Evolutionary conservation across 2,329 filamentous ascomycete genomes (phyloP), one percentile per base, ranked within the genome.

Genomic region (Exutisphaerella laricina): DNA sequence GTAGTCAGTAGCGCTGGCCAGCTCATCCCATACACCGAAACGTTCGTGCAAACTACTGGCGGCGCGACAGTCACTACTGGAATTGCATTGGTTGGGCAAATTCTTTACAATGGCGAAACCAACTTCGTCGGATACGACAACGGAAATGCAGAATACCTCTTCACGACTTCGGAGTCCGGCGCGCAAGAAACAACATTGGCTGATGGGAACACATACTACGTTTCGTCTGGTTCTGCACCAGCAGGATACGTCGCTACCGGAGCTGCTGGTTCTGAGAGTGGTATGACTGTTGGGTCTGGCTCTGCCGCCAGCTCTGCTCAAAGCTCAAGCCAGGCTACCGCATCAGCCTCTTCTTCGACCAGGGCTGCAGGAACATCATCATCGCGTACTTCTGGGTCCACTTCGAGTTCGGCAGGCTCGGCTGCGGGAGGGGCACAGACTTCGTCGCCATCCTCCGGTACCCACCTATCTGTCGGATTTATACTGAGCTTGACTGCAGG

Each of bases 21-120:
- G 9, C 62, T 62, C 8, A 67, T 56, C 12, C 41, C 45, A 13
- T 32, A 37, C 31, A 48, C 45, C 4, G 35, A 25, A 13, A 48
- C 41, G 6, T 48, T 48, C 33, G 31, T 47, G 10, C 32, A 43
- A 8, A 18, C 5, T 14, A 29, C 20, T 20, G 18, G 18, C 18
- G 18, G 13, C 18, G 30, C 16, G 18, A 10, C 32, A n/a, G 21
- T 40, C 37, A 49, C 46, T 10, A 49, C 46, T 5, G 32, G 14
- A 6, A 32, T 42, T 28, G 18, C 34, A 3, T 34, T 49, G 18
- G 33, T 49, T 18, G 46, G 46, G 6, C 46, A 49, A 36, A 21
- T 49, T 23, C 39, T 49, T 12, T 8, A 49, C 39, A 43, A 43
- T 21, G 46, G 46, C 22, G n/a, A 42, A 13, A 49, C 46, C 2